Evolutionary conservation across 2,329 filamentous ascomycete species (phyloP).

Genomic region (Nannizziopsis arthrosporioides): DNA sequence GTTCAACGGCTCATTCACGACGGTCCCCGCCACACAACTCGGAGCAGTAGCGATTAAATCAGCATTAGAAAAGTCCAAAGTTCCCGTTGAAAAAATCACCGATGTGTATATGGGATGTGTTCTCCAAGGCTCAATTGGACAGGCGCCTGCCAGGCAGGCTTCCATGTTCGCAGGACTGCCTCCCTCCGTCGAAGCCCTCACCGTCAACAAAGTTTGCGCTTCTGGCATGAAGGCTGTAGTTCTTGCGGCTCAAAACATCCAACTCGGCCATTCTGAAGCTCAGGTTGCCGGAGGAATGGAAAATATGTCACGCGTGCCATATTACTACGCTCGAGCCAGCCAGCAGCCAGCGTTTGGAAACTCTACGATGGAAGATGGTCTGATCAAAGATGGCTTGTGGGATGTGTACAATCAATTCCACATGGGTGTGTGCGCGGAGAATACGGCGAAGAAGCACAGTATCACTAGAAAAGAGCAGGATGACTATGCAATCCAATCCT

Average conservation of each 20-base stretch:
- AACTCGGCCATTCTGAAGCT: conserved; percentile 76
- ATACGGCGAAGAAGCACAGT: conserved; percentile 75
- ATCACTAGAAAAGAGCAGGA: conserved; percentile 82
- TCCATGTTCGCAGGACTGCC: conserved; percentile 77
- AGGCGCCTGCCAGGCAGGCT: conserved; percentile 86
- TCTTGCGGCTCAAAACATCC: conserved; percentile 86
- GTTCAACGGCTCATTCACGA: conserved; percentile 90
- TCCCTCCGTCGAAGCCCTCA: conserved; percentile 70
- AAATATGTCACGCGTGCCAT: conserved; percentile 90
- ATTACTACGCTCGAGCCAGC: conserved; percentile 75
- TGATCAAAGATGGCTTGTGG: conserved; percentile 89
- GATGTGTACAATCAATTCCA: conserved; percentile 96
- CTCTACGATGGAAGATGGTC: conserved; percentile 74
- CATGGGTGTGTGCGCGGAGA: conserved; percentile 96
- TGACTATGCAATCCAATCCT: conserved; percentile 77
- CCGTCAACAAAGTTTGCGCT: conserved; percentile 96
- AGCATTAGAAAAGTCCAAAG: conserved; percentile 71
- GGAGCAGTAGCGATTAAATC: conserved; percentile 86
- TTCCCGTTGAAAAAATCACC: conserved; percentile 68
- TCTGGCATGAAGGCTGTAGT: conserved; percentile 87
- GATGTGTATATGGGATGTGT: conserved; percentile 99
- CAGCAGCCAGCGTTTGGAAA: conserved; percentile 77
- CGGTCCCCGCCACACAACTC: conserved; percentile 73
- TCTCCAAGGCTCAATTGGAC: conserved; percentile 68
- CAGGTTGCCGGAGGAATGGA: conserved; percentile 95